phyloP scores from a whole-genome alignment of 2,329 filamentous ascomycete genomes.

The Pestalotiopsis sp. region DNA sequence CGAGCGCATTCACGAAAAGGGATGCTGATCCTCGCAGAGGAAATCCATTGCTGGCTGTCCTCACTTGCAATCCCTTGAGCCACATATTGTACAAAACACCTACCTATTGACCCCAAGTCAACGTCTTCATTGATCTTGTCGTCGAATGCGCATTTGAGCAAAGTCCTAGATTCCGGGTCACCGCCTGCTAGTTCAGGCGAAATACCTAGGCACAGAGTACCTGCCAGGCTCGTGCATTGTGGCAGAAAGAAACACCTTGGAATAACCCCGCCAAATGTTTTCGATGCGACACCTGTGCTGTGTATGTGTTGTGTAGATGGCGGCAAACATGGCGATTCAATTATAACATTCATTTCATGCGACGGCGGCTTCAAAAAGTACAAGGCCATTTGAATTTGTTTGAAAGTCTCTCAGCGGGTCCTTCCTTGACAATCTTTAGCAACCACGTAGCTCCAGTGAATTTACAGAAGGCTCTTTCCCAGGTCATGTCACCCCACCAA shows the following conservation, averaged over 20 bases:
- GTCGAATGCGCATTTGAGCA: too few species aligned
- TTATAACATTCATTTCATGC: not conserved
- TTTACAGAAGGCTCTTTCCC: not conserved
- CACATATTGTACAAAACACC: too few species aligned
- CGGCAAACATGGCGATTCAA: not conserved
- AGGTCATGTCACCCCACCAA: conserved; percentile 5
- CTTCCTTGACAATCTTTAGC: not conserved
- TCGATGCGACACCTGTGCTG: not conserved
- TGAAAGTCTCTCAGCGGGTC: not conserved
- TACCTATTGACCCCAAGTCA: too few species aligned
- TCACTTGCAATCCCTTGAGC: too few species aligned
- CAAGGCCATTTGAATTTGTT: not conserved
- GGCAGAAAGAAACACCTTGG: not conserved
- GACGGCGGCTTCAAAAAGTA: not conserved
- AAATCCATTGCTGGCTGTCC: too few species aligned
- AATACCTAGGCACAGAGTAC: too few species aligned
- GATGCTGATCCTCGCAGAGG: too few species aligned
- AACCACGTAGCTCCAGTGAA: conserved; percentile 1
- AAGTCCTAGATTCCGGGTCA: too few species aligned
- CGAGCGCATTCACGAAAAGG: too few species aligned
- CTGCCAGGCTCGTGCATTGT: conserved; percentile 1
- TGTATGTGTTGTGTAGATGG: not conserved
- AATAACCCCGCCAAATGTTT: conserved; percentile 6
- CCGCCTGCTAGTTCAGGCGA: too few species aligned
- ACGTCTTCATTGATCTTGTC: too few species aligned